phyloP scores from a whole-genome alignment of 2,329 filamentous ascomycete species.

The Verruconis gallopava region DNA sequence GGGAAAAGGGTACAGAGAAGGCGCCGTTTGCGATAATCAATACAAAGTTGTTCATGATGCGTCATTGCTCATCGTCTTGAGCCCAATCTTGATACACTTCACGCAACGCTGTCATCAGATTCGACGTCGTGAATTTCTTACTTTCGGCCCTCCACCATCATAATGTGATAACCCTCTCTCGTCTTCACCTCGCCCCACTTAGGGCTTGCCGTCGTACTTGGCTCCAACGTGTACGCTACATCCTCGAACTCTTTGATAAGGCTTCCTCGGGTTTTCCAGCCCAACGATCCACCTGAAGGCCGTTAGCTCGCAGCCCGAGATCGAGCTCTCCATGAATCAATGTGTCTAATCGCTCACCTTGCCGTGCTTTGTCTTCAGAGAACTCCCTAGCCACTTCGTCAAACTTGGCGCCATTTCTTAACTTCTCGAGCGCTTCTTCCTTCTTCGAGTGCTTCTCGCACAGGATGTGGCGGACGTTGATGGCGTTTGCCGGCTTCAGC shows the following conservation, averaged over 20 bases:
- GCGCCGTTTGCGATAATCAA: too few relatives aligned
- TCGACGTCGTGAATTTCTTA: conserved; percentile 16
- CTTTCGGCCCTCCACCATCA: conserved; percentile 61
- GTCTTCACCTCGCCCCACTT: conserved; percentile 62
- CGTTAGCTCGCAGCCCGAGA: neutral
- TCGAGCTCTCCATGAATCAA: neutral
- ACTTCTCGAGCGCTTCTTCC: conserved; percentile 58
- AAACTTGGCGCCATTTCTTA: conserved; percentile 55
- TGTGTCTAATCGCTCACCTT: conserved; percentile 1
- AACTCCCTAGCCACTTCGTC: conserved; percentile 61
- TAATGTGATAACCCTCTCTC: conserved; percentile 63
- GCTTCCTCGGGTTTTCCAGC: conserved; percentile 58
- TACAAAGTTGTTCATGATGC: too few relatives aligned
- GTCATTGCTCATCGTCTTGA: too few relatives aligned
- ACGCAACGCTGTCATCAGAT: too few relatives aligned
- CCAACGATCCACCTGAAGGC: conserved; percentile 56
- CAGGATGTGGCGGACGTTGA: conserved; percentile 65
- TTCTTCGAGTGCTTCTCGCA: conserved; percentile 70
- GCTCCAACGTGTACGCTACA: conserved; percentile 55
- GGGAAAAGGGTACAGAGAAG: too few relatives aligned
- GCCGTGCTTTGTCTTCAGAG: conserved; percentile 60
- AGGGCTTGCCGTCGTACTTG: conserved; percentile 50
- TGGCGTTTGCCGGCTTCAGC: conserved; percentile 50
- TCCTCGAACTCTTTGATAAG: conserved; percentile 59
- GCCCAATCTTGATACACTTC: too few relatives aligned